Evolutionary conservation across 2,329 filamentous ascomycete genomes (phyloP).

Genomic region (Hymenoscyphus salicellus): DNA sequence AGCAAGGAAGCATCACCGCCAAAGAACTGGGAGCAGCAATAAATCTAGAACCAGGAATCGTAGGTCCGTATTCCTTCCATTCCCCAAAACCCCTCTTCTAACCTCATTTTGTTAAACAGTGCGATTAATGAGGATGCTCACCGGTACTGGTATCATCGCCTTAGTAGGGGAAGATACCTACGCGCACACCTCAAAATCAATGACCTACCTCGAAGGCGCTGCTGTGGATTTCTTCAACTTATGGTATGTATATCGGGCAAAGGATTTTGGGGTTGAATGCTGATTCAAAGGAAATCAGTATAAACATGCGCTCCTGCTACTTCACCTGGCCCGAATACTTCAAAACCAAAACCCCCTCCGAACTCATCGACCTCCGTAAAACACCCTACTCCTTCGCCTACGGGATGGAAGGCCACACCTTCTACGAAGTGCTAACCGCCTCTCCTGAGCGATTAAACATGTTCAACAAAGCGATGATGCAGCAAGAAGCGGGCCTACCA

Average conservation of each 20-base stretch:
- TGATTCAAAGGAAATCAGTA: constrained; percentile 6
- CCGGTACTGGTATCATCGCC: constrained; percentile 19
- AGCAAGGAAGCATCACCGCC: constrained; percentile 21
- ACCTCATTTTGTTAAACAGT: constrained; percentile 11
- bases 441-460: constrained; percentile 16
- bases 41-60: constrained; percentile 19
- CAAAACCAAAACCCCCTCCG: constrained; percentile 15
- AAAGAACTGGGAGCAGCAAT: constrained; percentile 21
- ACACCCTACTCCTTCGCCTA: constrained; percentile 22
- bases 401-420: constrained; percentile 22
- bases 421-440: constrained; percentile 23
- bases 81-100: not conserved
- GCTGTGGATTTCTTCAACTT: constrained; percentile 25
- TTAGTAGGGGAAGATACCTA: constrained; percentile 21
- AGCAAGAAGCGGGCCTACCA: constrained; percentile 18
- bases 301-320: constrained; percentile 15
- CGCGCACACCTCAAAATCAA: constrained; percentile 24
- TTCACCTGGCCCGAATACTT: constrained; percentile 20
- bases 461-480: constrained; percentile 26
- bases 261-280: not conserved
- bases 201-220: constrained; percentile 19
- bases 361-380: constrained; percentile 22
- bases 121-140: constrained; percentile 24
- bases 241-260: constrained; percentile 18
- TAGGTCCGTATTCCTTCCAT: constrained; percentile 17